Percentiles rank a stretch among this genome's conserved stretches.
These are phyloP conservation scores for Lachnellula subtilissima DNA, from an alignment of 2,329 filamentous ascomycete species.

Conservation along the genomic window DNA sequence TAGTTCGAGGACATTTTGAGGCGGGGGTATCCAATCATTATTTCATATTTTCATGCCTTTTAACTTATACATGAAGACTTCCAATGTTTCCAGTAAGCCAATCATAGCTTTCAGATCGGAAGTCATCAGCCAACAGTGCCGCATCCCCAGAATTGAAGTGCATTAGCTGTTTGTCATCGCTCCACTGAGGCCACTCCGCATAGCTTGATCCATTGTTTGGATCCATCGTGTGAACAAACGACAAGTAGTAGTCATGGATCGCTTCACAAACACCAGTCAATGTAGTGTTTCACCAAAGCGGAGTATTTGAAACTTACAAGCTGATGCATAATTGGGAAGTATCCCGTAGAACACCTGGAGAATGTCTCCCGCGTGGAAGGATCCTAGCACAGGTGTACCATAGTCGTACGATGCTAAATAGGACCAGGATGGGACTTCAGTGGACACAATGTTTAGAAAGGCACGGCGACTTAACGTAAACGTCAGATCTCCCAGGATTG, in stretches of 20 bases:
- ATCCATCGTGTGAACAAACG: slow-evolving; percentile 66
- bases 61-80: slow-evolving; percentile 19
- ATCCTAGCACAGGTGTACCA: slow-evolving; percentile 67
- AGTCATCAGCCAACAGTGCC: slow-evolving; percentile 42
- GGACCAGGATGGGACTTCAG: slow-evolving; percentile 62
- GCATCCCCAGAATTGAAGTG: slow-evolving; percentile 39
- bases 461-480: slow-evolving; percentile 68
- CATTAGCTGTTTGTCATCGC: slow-evolving; percentile 44
- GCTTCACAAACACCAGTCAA: slow-evolving; percentile 4
- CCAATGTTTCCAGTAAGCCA: slow-evolving; percentile 33
- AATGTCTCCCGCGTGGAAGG: slow-evolving; percentile 68
- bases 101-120: slow-evolving; percentile 41
- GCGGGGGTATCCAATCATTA: neutral
- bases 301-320: slow-evolving; percentile 29
- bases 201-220: slow-evolving; percentile 49
- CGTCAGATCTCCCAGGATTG: slow-evolving; percentile 68
- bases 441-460: slow-evolving; percentile 48
- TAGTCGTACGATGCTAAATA: slow-evolving; percentile 71
- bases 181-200: slow-evolving; percentile 50
- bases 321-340: slow-evolving; percentile 44
- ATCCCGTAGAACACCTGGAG: slow-evolving; percentile 54
- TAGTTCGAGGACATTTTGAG: neutral
- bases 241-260: slow-evolving; percentile 66
- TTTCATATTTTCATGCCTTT: neutral
- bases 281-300: neutral